Base-by-base conservation (phyloP, 2,329 filamentous ascomycete species). In the Calycina marina region DNA sequence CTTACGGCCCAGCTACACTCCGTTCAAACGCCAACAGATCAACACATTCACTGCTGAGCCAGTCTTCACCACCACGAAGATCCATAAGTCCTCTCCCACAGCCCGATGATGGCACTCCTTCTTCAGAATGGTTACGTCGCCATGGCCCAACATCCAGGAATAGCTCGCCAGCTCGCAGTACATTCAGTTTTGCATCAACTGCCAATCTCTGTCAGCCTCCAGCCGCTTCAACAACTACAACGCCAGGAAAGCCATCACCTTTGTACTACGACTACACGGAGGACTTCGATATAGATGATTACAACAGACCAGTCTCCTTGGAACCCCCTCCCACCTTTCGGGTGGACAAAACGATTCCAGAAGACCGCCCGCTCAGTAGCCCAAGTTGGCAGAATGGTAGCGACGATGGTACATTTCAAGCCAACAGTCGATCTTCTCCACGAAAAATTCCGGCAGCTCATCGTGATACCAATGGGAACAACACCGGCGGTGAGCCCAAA, bases 261-360 rank as follows among this genome's bases (percentile, higher is more conserved):
- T 31, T 50, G 14, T 54, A 52, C 30, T 53, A 54, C 36, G 51
- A 53, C 30, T 54, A 54, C 34, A 51, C 50, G 1, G 51, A 54
- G 31, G 45, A 52, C 17, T 54, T 53, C 27, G 47, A 51, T n/a
- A 36, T 42, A 8, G 48, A 47, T 18, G 36, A 39, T 5, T 40
- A 41, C 12, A 36, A 25, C 16, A 37, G 34, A 4, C 29, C 41
- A 28, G 32, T 33, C 12, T 10, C 30, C 24, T 35, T 42, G 15
- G 43, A 40, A n/a, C 47, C 44, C 20, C 42, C 45, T 11, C 45
- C 49, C 11, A 38, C 39, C 12, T 51, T 51, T 32, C 42, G 38
- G n/a, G 35, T 50, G 15, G 42, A 46, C 12, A 47, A 42, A 26
- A 46, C 47, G 15, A 49, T 49, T 32, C 44, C 42, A 15, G 48